Evolutionary conservation across 2,329 filamentous ascomycete genomes (phyloP).

Genomic region (Beauveria scarabaeidicola): DNA sequence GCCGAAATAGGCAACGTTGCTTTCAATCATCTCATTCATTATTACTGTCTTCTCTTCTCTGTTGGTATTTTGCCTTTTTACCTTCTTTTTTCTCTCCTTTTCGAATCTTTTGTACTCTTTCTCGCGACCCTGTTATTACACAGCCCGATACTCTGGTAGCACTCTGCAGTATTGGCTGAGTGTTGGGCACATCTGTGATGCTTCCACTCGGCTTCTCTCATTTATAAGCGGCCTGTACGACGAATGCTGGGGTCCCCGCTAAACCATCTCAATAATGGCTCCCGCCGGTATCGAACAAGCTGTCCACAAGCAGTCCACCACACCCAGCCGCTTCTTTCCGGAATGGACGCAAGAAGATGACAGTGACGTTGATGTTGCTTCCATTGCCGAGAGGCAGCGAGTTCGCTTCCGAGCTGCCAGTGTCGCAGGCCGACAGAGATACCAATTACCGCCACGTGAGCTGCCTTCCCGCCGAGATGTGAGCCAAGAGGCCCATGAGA

Average conservation of each 20-base stretch:
- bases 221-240: neutral
- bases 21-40: slow-evolving; percentile 12
- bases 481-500: slow-evolving; percentile 3
- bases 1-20: slow-evolving; percentile 9
- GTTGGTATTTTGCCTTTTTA: slow-evolving; percentile 13
- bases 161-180: neutral
- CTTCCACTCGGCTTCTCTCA: neutral
- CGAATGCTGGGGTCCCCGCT: neutral
- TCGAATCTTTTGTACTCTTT: slow-evolving; percentile 1
- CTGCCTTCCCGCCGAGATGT: neutral
- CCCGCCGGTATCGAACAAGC: neutral
- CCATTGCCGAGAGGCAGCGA: neutral
- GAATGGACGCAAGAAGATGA: slow-evolving; percentile 8
- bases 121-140: neutral
- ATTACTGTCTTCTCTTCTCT: slow-evolving; percentile 14
- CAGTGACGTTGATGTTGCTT: slow-evolving; percentile 8
- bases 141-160: neutral
- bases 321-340: neutral
- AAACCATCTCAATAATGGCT: slow-evolving; percentile 2
- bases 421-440: neutral
- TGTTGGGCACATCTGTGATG: slow-evolving; percentile 4
- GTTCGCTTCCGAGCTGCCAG: slow-evolving; percentile 4
- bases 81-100: slow-evolving; percentile 5
- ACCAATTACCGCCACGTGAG: neutral
- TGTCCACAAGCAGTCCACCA: neutral